Conservation (phyloP, 2,329 filamentous ascomycete species). For the Cryphonectria parasitica region DNA sequence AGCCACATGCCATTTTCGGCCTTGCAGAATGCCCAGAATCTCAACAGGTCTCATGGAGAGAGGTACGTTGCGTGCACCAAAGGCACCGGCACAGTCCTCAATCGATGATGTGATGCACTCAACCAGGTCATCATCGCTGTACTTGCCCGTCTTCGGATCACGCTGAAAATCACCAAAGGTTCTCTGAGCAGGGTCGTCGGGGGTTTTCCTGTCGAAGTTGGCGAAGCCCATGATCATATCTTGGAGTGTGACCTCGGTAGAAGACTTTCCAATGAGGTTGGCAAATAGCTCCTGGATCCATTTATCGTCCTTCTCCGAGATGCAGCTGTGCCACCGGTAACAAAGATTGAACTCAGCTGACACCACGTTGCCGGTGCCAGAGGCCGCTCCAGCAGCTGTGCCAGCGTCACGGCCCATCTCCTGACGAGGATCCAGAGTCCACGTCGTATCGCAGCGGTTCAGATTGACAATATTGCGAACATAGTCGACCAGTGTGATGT, state of each 20-base stretch:
- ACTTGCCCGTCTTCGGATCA: conserved; percentile 63
- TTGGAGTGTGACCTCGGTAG: conserved; percentile 56
- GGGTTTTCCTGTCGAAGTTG: conserved; percentile 64
- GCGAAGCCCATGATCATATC: conserved; percentile 67
- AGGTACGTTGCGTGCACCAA: conserved; percentile 75
- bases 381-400: conserved; percentile 62
- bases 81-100: conserved; percentile 76
- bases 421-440: conserved; percentile 78
- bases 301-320: conserved; percentile 73
- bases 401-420: conserved; percentile 63
- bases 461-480: conserved; percentile 70
- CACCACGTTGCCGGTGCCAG: conserved; percentile 79
- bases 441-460: conserved; percentile 73
- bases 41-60: conserved; percentile 75
- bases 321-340: conserved; percentile 85
- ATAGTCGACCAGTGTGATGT: conserved; percentile 78
- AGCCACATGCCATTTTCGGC: conserved; percentile 75
- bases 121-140: conserved; percentile 77
- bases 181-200: conserved; percentile 70
- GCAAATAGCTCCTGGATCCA: conserved; percentile 76
- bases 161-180: conserved; percentile 69
- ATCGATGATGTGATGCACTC: conserved; percentile 69
- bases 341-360: conserved; percentile 89
- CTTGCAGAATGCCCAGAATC: conserved; percentile 78
- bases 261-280: conserved; percentile 64